Base-by-base conservation (phyloP, 805 yeast species). In the Debaryomyces maramus region DNA sequence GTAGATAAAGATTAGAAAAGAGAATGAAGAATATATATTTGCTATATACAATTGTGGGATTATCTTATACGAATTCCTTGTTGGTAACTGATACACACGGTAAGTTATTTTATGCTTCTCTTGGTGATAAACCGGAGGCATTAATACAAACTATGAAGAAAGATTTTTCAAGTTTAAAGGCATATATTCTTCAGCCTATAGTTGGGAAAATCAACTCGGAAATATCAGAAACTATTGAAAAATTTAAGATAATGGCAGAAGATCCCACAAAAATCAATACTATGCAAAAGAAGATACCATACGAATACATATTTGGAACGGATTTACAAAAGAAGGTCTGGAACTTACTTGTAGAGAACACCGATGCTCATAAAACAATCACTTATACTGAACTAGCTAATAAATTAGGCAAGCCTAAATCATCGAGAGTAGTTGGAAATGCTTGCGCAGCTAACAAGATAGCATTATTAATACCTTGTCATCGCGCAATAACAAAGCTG, bases 401-500 rank as follows among this genome's bases (percentile, higher is more conserved):
- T 6, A 46, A 43, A 4, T 37, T 70, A n/a, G 60, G 61, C 2
- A 48, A 48, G 32, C 56, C 63, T 0, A 55, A 45, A 0, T 56
- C 65, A 9, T 55, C 59, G 18, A 52, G 78, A 26, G 73, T 65
- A 3, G 60, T 72, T 5, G 77, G 72, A 0, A 58, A 60, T 29
- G 68, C 73, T 2, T 63, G 71, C 33, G 71, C 66, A 3, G 56
- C 65, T 14, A 72, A 72, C 46, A 56, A 55, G 18, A 46, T 72
- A 8, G 68, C 74, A 2, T 32, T 70, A 4, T 22, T 71, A 4
- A 55, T 72, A 4, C 77, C 78, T 1, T 72, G 77, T 47, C 77
- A 72, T 49, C 50, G 75, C 35, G 69, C 70, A 1, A 30, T 69
- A 15, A 57, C 64, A 10, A 50, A 51, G 5, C 42, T 44, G 21